Conservation (phyloP, 768 basidiomycete genomes). For the Collybia sp. region DNA sequence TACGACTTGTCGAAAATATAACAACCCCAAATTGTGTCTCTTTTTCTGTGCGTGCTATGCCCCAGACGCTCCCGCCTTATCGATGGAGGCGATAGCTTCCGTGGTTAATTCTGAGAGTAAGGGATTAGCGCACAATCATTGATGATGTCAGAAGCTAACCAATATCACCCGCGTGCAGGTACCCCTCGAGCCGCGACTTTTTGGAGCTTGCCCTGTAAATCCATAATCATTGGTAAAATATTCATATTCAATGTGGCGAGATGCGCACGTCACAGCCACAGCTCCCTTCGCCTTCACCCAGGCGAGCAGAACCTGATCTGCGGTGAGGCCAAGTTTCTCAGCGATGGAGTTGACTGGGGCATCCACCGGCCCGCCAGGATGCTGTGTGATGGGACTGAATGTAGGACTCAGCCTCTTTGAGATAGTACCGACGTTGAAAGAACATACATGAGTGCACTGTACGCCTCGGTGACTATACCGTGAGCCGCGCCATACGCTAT, state of each 20-base stretch:
- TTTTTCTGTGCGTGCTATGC: conserved; percentile 8
- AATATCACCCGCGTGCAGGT: conserved; percentile 64
- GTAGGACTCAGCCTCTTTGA: conserved; percentile 6
- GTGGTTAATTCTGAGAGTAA: conserved; percentile 42
- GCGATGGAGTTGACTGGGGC: conserved; percentile 52
- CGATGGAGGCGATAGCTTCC: conserved; percentile 51
- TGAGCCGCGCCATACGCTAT: conserved; percentile 54
- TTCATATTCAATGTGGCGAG: background rate
- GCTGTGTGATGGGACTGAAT: conserved; percentile 54
- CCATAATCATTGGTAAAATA: background rate
- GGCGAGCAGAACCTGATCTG: conserved; percentile 67
- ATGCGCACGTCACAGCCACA: conserved; percentile 53
- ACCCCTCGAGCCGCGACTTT: conserved; percentile 59
- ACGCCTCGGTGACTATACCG: conserved; percentile 67
- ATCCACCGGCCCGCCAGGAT: conserved; percentile 62
- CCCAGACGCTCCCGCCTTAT: conserved; percentile 48
- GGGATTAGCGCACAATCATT: background rate
- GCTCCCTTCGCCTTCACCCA: conserved; percentile 71
- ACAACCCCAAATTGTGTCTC: background rate
- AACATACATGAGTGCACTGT: conserved; percentile 59
- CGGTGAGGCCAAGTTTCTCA: conserved; percentile 39
- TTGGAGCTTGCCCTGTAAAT: conserved; percentile 56
- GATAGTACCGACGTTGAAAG: background rate
- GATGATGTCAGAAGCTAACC: conserved; percentile 27
- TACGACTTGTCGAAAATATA: no score